Evolutionary conservation across 208 protist genomes (phyloP).

Genomic region (Leishmania turanica): DNA sequence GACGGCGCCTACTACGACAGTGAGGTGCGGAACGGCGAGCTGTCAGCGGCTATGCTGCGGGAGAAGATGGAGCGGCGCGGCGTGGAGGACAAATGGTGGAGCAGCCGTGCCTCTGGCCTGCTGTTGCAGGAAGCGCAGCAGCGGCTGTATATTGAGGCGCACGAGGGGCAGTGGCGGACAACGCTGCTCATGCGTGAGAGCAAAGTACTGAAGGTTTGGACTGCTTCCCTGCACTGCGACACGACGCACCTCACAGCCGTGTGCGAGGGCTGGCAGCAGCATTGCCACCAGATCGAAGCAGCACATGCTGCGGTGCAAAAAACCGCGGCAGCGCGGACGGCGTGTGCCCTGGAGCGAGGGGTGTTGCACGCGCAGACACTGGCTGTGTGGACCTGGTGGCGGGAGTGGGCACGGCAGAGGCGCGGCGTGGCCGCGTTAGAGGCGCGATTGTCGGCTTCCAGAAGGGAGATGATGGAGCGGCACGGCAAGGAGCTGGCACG

Average conservation of each 20-base stretch:
- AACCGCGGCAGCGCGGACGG: background rate
- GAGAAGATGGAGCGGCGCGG: constrained; percentile 27
- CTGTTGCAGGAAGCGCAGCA: constrained; percentile 19
- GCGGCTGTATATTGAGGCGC: constrained; percentile 13
- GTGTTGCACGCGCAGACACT: constrained; percentile 16
- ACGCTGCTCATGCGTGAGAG: constrained; percentile 27
- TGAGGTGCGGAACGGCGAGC: constrained; percentile 14
- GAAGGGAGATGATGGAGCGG: constrained; percentile 6
- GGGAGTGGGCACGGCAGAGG: background rate
- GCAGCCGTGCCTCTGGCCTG: constrained; percentile 12
- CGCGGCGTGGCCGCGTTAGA: background rate
- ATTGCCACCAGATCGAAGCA: constrained; percentile 18
- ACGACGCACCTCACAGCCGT: constrained; percentile 22
- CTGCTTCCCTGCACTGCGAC: constrained; percentile 16
- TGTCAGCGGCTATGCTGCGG: constrained; percentile 16
- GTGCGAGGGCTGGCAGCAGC: constrained; percentile 36
- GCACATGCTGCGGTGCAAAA: background rate
- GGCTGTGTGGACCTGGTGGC: constrained; percentile 9
- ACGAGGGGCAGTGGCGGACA: constrained; percentile 20
- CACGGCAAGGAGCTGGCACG: constrained; percentile 15
- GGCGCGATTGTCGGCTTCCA: background rate
- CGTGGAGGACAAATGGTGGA: constrained; percentile 18
- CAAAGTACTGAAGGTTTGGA: constrained; percentile 21
- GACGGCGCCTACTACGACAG: constrained; percentile 13
- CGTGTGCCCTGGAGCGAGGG: constrained; percentile 16